Evolutionary conservation across 441 rosid species (phyloP).

Genomic region (Lepidium campestre): DNA sequence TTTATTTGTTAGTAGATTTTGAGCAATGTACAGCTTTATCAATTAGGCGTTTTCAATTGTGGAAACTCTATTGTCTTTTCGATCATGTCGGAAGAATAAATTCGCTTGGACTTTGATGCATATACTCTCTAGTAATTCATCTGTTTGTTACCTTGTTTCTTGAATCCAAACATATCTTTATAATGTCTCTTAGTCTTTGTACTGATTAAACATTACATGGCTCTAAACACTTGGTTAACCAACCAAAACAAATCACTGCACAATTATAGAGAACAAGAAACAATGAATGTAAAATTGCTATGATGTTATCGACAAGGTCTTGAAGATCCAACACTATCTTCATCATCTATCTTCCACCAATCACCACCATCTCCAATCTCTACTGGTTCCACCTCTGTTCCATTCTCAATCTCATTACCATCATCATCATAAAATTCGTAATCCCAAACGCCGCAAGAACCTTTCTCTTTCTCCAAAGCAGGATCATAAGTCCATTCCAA

Average conservation of each 20-base stretch:
- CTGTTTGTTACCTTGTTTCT: conserved; percentile 4
- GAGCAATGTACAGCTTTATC: conserved; percentile 23
- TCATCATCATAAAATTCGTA: conserved; percentile 28
- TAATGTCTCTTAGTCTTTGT: neutral
- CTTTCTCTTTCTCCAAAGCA: conserved; percentile 35
- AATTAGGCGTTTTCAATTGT: neutral
- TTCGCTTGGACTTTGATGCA: conserved; percentile 14
- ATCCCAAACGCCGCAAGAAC: conserved; percentile 15
- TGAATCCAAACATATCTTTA: neutral
- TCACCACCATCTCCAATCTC: conserved; percentile 33
- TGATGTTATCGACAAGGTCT: neutral
- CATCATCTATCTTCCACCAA: conserved; percentile 69
- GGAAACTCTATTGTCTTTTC: conserved; percentile 5
- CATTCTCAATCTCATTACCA: conserved; percentile 27
- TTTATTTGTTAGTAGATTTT: conserved; percentile 30
- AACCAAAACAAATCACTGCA: neutral
- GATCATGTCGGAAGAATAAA: conserved; percentile 14
- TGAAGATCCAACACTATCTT: conserved; percentile 29
- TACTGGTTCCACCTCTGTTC: conserved; percentile 15
- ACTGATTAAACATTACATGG: neutral
- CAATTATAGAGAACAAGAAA: neutral
- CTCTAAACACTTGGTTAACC: neutral
- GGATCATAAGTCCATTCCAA: conserved; percentile 80
- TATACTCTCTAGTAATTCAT: conserved; percentile 5
- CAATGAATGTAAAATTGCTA: neutral